These are phyloP conservation scores for Maudiozyma bulderi DNA, from an alignment of 805 yeast genomes.

Conservation along the genomic window DNA sequence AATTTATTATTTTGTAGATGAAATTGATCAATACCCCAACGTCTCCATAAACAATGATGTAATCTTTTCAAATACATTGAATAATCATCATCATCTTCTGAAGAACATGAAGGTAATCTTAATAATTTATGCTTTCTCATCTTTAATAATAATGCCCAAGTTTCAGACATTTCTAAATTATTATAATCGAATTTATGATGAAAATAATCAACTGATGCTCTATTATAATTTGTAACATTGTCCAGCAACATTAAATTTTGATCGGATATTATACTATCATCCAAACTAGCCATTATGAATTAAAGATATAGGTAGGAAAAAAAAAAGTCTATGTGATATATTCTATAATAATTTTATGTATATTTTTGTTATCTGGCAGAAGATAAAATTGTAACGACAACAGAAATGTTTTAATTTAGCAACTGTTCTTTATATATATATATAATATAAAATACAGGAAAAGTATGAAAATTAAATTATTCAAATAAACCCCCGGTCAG, in stretches of 20 bases:
- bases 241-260: conserved; percentile 25
- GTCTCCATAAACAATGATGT: conserved; percentile 87
- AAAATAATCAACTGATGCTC: conserved; percentile 26
- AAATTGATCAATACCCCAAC: conserved; percentile 79
- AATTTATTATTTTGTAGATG: conserved; percentile 49
- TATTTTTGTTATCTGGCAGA: not conserved
- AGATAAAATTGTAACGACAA: too few relatives aligned
- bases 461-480: too few relatives aligned
- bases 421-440: too few relatives aligned
- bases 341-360: not conserved
- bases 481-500: too few relatives aligned
- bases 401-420: too few relatives aligned
- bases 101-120: conserved; percentile 28
- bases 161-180: conserved; percentile 11
- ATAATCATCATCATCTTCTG: conserved; percentile 25
- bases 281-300: conserved; percentile 20
- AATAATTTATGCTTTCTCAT: conserved; percentile 20
- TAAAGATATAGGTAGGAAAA: not conserved
- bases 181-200: conserved; percentile 14
- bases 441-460: too few relatives aligned
- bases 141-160: conserved; percentile 14
- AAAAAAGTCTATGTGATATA: not conserved
- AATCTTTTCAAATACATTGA: conserved; percentile 36
- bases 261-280: conserved; percentile 24
- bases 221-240: conserved; percentile 25